Evolutionary conservation across 805 yeast genomes (phyloP).

Genomic region (Saturnispora galanensis): DNA sequence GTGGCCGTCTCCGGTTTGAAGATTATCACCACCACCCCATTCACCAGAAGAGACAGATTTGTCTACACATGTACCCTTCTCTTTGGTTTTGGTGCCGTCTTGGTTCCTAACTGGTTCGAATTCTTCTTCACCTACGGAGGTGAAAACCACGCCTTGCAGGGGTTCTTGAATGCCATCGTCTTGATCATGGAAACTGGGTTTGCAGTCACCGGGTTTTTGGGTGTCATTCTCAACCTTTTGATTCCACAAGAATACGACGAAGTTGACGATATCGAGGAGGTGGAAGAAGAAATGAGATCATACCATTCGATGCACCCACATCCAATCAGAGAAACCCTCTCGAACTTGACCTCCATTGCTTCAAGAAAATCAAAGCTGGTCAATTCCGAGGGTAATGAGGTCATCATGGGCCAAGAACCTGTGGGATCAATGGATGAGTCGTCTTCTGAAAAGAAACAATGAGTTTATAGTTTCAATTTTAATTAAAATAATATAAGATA

Average conservation of each 20-base stretch:
- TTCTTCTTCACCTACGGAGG: conserved; percentile 43
- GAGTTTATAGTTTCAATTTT: background rate
- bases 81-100: conserved; percentile 43
- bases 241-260: conserved; percentile 43
- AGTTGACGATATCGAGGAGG: conserved; percentile 30
- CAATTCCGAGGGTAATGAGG: conserved; percentile 8
- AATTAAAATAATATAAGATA: too few species aligned
- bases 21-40: conserved; percentile 43
- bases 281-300: conserved; percentile 27
- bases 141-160: conserved; percentile 31
- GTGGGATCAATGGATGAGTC: background rate
- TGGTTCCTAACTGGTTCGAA: conserved; percentile 38
- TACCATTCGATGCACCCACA: conserved; percentile 41
- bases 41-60: conserved; percentile 49
- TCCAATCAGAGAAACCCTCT: conserved; percentile 11
- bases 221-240: conserved; percentile 38
- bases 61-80: conserved; percentile 40
- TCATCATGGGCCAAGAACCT: conserved; percentile 4
- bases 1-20: conserved; percentile 52
- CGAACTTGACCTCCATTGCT: conserved; percentile 9
- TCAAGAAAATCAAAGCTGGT: conserved; percentile 6
- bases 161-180: conserved; percentile 43
- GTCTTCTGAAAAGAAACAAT: conserved; percentile 5
- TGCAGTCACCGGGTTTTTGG: conserved; percentile 45
- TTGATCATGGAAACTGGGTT: conserved; percentile 51